These are phyloP conservation scores for Trichoderma arundinaceum DNA, from an alignment of 2,329 filamentous ascomycete genomes.

Conservation along the genomic window DNA sequence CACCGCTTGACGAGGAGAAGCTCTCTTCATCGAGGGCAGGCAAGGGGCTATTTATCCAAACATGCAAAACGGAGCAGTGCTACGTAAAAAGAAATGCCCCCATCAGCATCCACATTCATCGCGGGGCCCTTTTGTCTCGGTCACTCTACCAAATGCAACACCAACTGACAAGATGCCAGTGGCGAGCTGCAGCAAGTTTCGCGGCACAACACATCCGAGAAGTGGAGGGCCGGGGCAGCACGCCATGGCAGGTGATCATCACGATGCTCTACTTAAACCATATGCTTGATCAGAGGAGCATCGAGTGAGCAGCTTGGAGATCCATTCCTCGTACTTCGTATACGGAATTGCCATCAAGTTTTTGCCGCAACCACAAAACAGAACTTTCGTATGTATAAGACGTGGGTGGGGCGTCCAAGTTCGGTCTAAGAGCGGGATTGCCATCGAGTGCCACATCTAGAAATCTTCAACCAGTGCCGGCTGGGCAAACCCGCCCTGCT, in stretches of 20 bases:
- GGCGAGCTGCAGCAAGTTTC: slow-evolving; percentile 1
- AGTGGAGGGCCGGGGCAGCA: slow-evolving; percentile 25
- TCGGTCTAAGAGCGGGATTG: slow-evolving; percentile 28
- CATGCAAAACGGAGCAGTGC: neutral
- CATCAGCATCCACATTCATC: neutral
- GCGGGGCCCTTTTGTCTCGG: neutral
- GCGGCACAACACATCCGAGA: slow-evolving; percentile 22
- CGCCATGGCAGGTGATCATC: slow-evolving; percentile 17
- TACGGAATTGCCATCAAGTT: neutral
- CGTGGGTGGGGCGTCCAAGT: neutral
- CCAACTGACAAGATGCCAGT: neutral
- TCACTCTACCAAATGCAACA: neutral
- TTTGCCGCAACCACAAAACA: too few relatives aligned
- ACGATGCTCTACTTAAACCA: neutral
- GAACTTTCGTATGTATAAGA: slow-evolving; percentile 12
- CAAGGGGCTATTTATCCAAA: slow-evolving; percentile 19
- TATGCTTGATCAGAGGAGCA: slow-evolving; percentile 3
- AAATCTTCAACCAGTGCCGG: slow-evolving; percentile 11
- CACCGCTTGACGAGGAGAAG: neutral
- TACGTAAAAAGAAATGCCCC: slow-evolving; percentile 6
- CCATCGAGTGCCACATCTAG: slow-evolving; percentile 26
- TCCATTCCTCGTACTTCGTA: neutral
- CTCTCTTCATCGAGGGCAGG: slow-evolving; percentile 1
- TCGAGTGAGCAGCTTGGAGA: neutral
- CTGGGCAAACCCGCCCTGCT: neutral